Base-by-base conservation (phyloP, 1,139 yeast genomes). In the Spencermartinsiella ligniputridi region DNA sequence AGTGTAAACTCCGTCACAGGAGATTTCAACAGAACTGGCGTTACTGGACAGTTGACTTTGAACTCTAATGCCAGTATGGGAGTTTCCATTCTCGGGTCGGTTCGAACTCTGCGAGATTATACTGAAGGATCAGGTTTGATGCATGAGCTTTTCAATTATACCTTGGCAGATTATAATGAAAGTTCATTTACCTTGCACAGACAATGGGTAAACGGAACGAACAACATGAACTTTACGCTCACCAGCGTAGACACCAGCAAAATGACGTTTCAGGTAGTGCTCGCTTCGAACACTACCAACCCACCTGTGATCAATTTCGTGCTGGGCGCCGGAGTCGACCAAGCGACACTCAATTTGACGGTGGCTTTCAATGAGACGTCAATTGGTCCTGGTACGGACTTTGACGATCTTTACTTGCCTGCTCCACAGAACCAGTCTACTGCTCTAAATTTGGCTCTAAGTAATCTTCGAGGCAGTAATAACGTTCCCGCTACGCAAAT, bases 131-230 rank as follows among this genome's bases (percentile, higher is more conserved):
- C 40, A 19, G 44, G 47, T 9, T 21, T 44, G 16, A 44, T 44
- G 41, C 45, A 40, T 20, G 35, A 33, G 20, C 29, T 45, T 4
- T 43, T 46, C 39, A 46, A 46, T 22, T 46, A 44, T 20, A 44
- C 47, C 2, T 13, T 46, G 34, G 39, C 35, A 2, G 41, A 30
- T 24, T 20, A 46, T 27, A 24, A 16, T 29, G 33, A 22, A 3
- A 17, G 30, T 15, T 30, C 33, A 9, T 6, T 46, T 5, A 40
- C 44, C 12, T 20, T 46, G 18, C 40, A 44, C 27, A 39, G 45
- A 11, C n/a, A 43, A 20, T 46, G 49, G 49, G 33, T 46, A 21
- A 46, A 44, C 27, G 47, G 49, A 6, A 43, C 42, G 2, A 25
- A 43, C 33, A 24, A 25, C 18, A 46, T 46, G 49, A 44, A 46